Base-by-base conservation (phyloP, 495 filamentous ascomycete genomes). In the Durotheca rogersii region DNA sequence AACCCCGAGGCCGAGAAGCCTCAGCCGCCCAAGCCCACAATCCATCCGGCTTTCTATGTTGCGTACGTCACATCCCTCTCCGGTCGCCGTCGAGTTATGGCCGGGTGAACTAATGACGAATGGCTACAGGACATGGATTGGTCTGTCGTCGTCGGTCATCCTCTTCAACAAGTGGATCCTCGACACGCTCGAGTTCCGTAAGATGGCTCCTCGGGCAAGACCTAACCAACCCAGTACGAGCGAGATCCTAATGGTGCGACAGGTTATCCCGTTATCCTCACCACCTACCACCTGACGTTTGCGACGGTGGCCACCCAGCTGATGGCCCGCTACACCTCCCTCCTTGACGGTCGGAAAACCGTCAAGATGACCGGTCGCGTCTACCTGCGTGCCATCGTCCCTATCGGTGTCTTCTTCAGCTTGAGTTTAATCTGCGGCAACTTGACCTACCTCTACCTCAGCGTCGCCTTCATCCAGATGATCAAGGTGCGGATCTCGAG, bases 121-220 rank as follows among this genome's bases (percentile, higher is more conserved):
- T 44, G 40, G 25, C 51, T 41, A 41, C 67, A 97, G 92, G 56
- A 71, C 81, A 64, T 98, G 93, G 93, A 97, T 98, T 56, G 68
- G 81, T 45, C 72, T 95, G 61, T 95, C 90, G 66, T 96, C 92
- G 23, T 87, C 82, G 54, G 89, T 95, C 54, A 98, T 98, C 61
- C 74, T 97, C 33, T 98, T 96, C 85, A 97, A 98, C 85, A 98
- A 98, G 81, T 92, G 88, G 81, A 90, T 98, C 56, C 80, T 97
- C 43, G 83, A 88, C 61, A 87, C 81, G 19, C 79, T 82, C 56
- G 74, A 85, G 41, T 98, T 96, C 77, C 75, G 89, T 93, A 79
- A 84, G 88, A 72, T 41, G 35, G n/a, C n/a, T n/a, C n/a, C n/a
- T n/a, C n/a, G n/a, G n/a, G n/a, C n/a, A n/a, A n/a, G n/a, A n/a